Evolutionary conservation across 805 yeast genomes (phyloP), one percentile per base, ranked within the genome.

Genomic region (Priceomyces carsonii): DNA sequence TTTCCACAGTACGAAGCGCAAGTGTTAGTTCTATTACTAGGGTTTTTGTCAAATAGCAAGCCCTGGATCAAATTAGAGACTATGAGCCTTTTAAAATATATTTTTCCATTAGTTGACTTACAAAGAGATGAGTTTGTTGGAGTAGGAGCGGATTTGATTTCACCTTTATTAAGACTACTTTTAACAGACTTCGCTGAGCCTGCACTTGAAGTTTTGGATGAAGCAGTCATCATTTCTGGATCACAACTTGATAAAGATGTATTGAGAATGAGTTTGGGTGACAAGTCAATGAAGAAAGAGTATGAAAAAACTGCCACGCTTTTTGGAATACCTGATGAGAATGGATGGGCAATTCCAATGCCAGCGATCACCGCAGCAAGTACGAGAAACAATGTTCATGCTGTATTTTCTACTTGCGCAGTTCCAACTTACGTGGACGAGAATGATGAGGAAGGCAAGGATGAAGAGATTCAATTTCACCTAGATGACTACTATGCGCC

Each of bases 311-410:
- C 93, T 3, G 89, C 93, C 0, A 88, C 97, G 0, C 66, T 93
- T 36, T 95, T 89, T 65, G 99, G 99, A 10, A 81, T 91, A 16
- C 98, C 99, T 0, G 91, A 85, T 42, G 95, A 86, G 8, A 80
- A 84, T 51, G 99, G 99, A 1, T 93, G 99, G 99, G 82, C 96
- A 0, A 80, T 95, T 32, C 95, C 98, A 2, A 85, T 86, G 91
- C 96, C 99, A 2, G 86, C 91, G 0, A 79, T 88, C 27, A 82
- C 93, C 1, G 88, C 96, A 0, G 84, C 95, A 0, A 77, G 85
- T 10, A 86, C 98, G 1, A 69, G 97, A 45, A 87, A 86, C 54
- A 93, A 93, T 51, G 95, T 93, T 1, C 98, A 93, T 58, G 90
- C 98, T 0, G 98, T 93, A 3, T 93, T 86, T 54, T 80, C 89